These are phyloP conservation scores for Pleurotus citrinopileatus DNA, from an alignment of 768 basidiomycete species.

Conservation along the genomic window DNA sequence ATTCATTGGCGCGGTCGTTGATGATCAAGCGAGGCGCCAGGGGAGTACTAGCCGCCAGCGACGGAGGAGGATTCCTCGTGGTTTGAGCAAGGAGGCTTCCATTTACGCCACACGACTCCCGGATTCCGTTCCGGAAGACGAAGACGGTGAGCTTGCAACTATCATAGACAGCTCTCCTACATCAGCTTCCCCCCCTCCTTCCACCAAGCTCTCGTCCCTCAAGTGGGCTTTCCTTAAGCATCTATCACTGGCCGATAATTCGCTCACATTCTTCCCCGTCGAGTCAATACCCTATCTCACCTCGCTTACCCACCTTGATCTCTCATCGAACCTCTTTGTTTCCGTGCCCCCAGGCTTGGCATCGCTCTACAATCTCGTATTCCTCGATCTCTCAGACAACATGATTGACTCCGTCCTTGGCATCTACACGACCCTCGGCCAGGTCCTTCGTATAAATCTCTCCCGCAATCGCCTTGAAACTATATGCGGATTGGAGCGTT, in stretches of 20 bases:
- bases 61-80: conserved; percentile 39
- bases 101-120: conserved; percentile 51
- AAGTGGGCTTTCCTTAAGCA: conserved; percentile 79
- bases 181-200: conserved; percentile 26
- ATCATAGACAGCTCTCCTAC: not conserved
- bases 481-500: conserved; percentile 92
- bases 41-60: conserved; percentile 49
- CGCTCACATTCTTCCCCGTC: conserved; percentile 75
- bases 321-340: conserved; percentile 88
- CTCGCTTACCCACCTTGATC: conserved; percentile 78
- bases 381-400: conserved; percentile 96
- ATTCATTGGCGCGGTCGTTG: conserved; percentile 75
- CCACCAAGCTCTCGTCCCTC: conserved; percentile 45
- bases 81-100: conserved; percentile 37
- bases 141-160: conserved; percentile 19
- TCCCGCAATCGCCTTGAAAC: conserved; percentile 88
- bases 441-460: conserved; percentile 76
- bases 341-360: conserved; percentile 81
- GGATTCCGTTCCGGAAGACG: conserved; percentile 54
- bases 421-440: conserved; percentile 79
- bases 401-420: conserved; percentile 95
- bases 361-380: conserved; percentile 72
- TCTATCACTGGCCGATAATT: conserved; percentile 77
- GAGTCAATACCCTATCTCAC: conserved; percentile 64
- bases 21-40: conserved; percentile 66